phyloP scores from a whole-genome alignment of 2,329 filamentous ascomycete species.

The Metarhizium sp. region DNA sequence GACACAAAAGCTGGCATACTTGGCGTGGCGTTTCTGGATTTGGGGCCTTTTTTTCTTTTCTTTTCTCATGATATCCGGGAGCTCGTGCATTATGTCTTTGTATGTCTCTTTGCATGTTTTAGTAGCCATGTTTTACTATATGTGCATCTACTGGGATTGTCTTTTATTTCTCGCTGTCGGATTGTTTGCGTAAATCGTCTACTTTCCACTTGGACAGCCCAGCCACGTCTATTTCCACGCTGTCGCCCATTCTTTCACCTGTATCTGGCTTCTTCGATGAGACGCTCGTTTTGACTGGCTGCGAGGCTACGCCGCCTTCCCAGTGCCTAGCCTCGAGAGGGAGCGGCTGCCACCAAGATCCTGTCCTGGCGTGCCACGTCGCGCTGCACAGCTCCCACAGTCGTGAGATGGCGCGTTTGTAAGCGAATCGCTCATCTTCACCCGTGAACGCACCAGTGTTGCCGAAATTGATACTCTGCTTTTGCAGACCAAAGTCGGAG shows the following conservation, averaged over 20 bases:
- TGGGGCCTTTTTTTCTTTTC: background rate
- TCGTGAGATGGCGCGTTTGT: constrained; percentile 66
- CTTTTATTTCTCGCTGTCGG: constrained; percentile 7
- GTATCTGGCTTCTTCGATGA: constrained; percentile 2
- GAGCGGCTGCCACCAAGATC: constrained; percentile 64
- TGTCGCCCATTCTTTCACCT: constrained; percentile 23
- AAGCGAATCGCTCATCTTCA: constrained; percentile 74
- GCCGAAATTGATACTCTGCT: constrained; percentile 51
- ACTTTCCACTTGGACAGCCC: constrained; percentile 29
- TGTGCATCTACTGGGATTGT: background rate
- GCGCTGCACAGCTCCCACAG: constrained; percentile 74
- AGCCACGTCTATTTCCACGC: constrained; percentile 26
- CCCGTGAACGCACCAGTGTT: constrained; percentile 63
- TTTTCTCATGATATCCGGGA: background rate
- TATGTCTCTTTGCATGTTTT: background rate
- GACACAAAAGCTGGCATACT: background rate
- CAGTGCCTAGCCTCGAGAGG: constrained; percentile 55
- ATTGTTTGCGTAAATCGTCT: constrained; percentile 21
- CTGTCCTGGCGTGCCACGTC: constrained; percentile 58
- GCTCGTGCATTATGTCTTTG: background rate
- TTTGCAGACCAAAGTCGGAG: constrained; percentile 39
- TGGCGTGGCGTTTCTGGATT: constrained; percentile 13
- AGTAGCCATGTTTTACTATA: background rate
- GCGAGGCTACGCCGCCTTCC: constrained; percentile 37
- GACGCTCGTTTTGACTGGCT: constrained; percentile 9